A percentile compares a stretch with the other conserved stretches of the same genome.
Conservation (phyloP, 148 eudicot genomes). For the Camellia japonica region DNA sequence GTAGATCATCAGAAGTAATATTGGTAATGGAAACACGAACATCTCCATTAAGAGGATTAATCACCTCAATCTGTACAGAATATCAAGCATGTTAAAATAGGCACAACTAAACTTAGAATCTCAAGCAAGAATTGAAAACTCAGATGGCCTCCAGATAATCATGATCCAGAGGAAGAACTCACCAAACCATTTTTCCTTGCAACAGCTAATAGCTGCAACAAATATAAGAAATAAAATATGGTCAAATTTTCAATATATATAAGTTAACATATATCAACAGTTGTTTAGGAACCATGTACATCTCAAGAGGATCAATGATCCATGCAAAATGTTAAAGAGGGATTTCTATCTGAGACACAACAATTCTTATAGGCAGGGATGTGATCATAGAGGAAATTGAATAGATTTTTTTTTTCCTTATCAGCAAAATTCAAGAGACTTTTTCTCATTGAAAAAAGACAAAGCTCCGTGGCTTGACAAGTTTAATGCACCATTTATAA, state of each 20-base stretch:
- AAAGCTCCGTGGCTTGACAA: neutral
- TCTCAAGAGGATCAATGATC: neutral
- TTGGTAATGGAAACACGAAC: constrained; percentile 40
- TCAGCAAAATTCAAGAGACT: too few species aligned
- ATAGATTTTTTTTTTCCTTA: too few species aligned
- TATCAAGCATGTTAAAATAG: neutral
- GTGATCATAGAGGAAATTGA: neutral
- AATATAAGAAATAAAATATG: constrained; percentile 8
- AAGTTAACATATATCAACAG: neutral
- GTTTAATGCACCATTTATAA: neutral
- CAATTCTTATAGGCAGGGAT: neutral
- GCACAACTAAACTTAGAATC: neutral
- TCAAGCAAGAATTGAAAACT: neutral
- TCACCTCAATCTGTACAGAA: constrained; percentile 57
- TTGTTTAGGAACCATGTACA: neutral
- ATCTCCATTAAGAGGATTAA: constrained; percentile 74
- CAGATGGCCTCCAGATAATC: neutral
- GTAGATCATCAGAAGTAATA: constrained; percentile 24
- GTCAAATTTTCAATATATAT: neutral
- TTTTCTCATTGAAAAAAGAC: neutral
- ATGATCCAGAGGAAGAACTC: constrained; percentile 30
- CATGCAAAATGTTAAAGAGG: neutral
- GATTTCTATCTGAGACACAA: neutral
- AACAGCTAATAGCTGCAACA: constrained; percentile 75
- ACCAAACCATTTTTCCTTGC: constrained; percentile 87